Evolutionary conservation across 176 grass and related monocot species (phyloP), one percentile per base, ranked within the genome.

Genomic region (Cocos nucifera): DNA sequence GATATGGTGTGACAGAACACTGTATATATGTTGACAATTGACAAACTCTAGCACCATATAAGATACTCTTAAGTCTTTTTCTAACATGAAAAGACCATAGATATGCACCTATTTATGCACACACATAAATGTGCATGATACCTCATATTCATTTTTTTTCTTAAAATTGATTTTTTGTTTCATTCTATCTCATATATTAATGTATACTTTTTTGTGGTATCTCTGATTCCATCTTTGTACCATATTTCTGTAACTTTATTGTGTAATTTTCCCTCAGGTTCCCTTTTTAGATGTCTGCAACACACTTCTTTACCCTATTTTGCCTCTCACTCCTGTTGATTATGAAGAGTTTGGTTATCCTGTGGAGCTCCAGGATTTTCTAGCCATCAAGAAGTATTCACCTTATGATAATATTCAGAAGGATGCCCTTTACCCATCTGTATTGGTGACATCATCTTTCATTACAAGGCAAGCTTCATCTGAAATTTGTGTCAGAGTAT

Each of bases 261-360:
- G 15, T 50, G 58, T 72, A 71, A 50, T 57, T 19, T 26, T 63
- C 22, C 35, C 69, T 19, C 84, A 97, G 87, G 92, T 85, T 49
- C 92, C 92, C 29, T 97, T 97, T 80, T 78, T 97, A 70, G 92
- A 97, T 88, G 84, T 91, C 65, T 79, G 81, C 79, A 97, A 83
- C 71, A 91, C 92, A 52, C 92, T 88, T 66, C 75, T 91, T 20
- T 75, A 83, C 52, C 92, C 87, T 73, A 82, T 91, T 85, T 74
- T 97, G 56, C 84, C 92, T 85, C 80, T 91, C 59, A 97, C 75
- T 22, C 87, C 84, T 71, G 80, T 84, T 69, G 92, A 97, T 69
- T 91, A 97, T 83, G 77, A 97, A 64, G 92, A 97, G 50, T 97
- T 97, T 67, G 92, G 87, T 4, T 97, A 82, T 80, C 92, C 87